These are phyloP conservation scores for Larix kaempferi DNA, from an alignment of 75 land plant genomes.

Conservation along the genomic window DNA sequence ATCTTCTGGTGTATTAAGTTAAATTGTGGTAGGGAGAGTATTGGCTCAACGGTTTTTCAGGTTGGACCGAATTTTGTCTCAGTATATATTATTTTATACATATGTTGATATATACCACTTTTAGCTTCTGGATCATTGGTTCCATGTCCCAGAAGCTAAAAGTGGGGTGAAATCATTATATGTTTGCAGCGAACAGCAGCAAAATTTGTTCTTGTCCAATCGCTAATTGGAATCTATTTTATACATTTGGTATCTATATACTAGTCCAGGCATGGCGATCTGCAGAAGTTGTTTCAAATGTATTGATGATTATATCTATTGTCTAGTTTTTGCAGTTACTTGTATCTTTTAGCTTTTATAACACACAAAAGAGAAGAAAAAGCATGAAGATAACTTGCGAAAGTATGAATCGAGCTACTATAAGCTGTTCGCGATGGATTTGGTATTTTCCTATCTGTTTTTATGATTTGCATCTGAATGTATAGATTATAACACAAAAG, in stretches of 20 bases:
- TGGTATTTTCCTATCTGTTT: too few relatives aligned
- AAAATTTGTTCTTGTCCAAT: background rate
- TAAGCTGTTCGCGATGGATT: too few relatives aligned
- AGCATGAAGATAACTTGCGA: too few relatives aligned
- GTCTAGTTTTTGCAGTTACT: too few relatives aligned
- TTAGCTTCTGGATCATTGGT: conserved; percentile 10
- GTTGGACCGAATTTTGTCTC: conserved; percentile 2
- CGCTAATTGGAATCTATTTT: background rate
- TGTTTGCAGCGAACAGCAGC: conserved; percentile 7
- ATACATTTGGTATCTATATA: background rate
- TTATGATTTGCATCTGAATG: too few relatives aligned
- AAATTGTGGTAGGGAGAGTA: conserved; percentile 4
- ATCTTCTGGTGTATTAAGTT: background rate
- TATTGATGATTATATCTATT: too few relatives aligned
- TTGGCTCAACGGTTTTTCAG: background rate
- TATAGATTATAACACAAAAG: too few relatives aligned
- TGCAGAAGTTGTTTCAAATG: background rate
- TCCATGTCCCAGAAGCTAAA: conserved; percentile 2
- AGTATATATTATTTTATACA: background rate
- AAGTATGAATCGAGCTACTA: too few relatives aligned
- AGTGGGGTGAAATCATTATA: conserved; percentile 8
- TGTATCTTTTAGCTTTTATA: too few relatives aligned
- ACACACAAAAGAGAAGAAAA: too few relatives aligned
- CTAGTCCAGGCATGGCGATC: background rate
- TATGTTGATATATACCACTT: conserved; percentile 2